Base-by-base conservation (phyloP, 129 eudicot species). In the Flaveria sonorensis region DNA sequence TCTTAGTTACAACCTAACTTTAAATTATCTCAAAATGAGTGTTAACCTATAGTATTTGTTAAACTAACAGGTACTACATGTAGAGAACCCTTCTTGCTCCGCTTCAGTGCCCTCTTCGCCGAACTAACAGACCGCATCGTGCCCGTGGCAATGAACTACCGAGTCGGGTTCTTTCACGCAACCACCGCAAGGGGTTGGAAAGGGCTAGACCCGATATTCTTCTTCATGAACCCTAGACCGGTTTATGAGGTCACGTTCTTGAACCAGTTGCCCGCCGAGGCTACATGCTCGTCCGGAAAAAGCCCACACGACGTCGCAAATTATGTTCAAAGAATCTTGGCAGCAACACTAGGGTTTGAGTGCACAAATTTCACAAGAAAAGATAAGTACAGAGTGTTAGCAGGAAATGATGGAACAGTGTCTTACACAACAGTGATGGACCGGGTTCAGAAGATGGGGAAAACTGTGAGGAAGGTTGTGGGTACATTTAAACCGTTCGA, bases 241-340 rank as follows among this genome's bases (percentile, higher is more conserved):
- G 68, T 75, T n/a, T 81, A 81, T 12, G 85, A 81, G 48, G 81
- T 81, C 0, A 81, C 85, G 1, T 81, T 81, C 71, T 75, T 81
- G 77, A 81, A 70, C 72, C 85, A 81, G 71, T 68, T 94, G 71
- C 96, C 97, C 7, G 85, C 68, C 0, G 98, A 94, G 68, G 98
- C 92, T n/a, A 94, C 97, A n/a, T 94, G 98, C 69, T 89, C 97
- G 19, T 83, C 96, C 0, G 98, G 98, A n/a, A 94, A 89, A 70
- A 94, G 96, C 53, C 96, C 98, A 3, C 91, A 91, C 8, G 98
- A 94, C 2, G 98, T 94, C 2, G 98, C 98, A 0, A 94, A 94
- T 74, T 91, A 94, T 16, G 98, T 94, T 55, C 98, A 94, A 70
- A 84, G 97, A 65, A 82, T 91, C 61, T 85, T 94, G 90, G 97